These are phyloP conservation scores for Cadophora luteo-olivacea DNA, from an alignment of 2,329 filamentous ascomycete species.

Conservation along the genomic window DNA sequence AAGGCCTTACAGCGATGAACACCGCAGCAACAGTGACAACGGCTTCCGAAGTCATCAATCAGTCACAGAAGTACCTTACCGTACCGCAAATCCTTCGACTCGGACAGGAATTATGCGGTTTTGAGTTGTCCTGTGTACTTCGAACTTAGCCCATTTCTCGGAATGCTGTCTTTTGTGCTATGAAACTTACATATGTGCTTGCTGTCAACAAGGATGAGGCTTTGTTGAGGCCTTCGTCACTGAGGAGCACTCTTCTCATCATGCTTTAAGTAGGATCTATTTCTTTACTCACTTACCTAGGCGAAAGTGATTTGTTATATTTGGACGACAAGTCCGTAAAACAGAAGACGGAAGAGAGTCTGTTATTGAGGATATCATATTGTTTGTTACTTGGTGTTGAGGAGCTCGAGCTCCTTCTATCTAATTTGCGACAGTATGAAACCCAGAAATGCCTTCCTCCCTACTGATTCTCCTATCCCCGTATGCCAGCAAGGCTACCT, in stretches of 20 bases:
- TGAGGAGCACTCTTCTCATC: not conserved
- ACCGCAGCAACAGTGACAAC: conserved; percentile 4
- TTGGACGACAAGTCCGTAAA: not conserved
- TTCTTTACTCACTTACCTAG: not conserved
- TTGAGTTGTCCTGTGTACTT: not conserved
- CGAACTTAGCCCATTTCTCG: not conserved
- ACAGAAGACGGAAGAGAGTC: not conserved
- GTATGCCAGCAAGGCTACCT: not conserved
- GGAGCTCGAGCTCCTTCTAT: not conserved
- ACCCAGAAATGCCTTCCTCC: not conserved
- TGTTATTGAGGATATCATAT: not conserved
- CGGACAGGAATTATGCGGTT: not conserved
- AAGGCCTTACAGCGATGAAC: not conserved
- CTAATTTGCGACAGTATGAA: not conserved
- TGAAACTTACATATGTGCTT: not conserved
- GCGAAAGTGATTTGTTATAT: not conserved
- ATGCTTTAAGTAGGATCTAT: not conserved
- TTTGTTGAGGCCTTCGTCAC: not conserved
- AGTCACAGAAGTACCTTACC: conserved; percentile 13
- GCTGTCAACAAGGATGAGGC: conserved; percentile 3
- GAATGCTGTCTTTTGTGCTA: not conserved
- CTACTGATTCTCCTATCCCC: not conserved
- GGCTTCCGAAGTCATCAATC: conserved; percentile 7
- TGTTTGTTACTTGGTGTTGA: not conserved
- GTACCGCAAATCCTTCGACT: conserved; percentile 3